These are phyloP conservation scores for Cetradonia linearis DNA, from an alignment of 495 filamentous ascomycete genomes.

Conservation along the genomic window DNA sequence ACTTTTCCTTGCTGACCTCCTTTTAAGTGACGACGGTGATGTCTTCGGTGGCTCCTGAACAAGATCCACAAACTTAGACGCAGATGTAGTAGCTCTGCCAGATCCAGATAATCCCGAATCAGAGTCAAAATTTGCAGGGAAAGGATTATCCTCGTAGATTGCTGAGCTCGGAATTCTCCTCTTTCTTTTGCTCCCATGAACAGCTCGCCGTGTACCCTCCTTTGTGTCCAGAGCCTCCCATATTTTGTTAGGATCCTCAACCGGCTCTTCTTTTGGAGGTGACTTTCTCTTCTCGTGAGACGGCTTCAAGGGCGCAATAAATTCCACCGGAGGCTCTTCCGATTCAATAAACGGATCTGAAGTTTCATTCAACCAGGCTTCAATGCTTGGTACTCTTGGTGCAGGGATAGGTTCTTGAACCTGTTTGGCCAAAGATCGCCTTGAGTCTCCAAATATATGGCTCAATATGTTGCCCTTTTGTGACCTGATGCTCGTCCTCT, in stretches of 20 bases:
- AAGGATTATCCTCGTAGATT: slow-evolving; percentile 25
- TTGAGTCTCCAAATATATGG: slow-evolving; percentile 43
- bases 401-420: slow-evolving; percentile 43
- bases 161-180: slow-evolving; percentile 24
- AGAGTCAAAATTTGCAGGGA: slow-evolving; percentile 21
- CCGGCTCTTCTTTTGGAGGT: slow-evolving; percentile 9
- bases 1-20: slow-evolving; percentile 18
- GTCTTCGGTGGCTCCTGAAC: slow-evolving; percentile 17
- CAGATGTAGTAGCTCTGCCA: slow-evolving; percentile 15
- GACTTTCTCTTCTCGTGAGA: slow-evolving; percentile 21
- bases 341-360: slow-evolving; percentile 61
- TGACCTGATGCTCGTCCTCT: slow-evolving; percentile 25
- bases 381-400: slow-evolving; percentile 49
- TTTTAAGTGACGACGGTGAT: slow-evolving; percentile 18
- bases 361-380: slow-evolving; percentile 66
- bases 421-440: slow-evolving; percentile 46
- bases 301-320: slow-evolving; percentile 33
- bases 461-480: slow-evolving; percentile 41
- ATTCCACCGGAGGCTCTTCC: slow-evolving; percentile 32
- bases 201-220: slow-evolving; percentile 20
- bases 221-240: slow-evolving; percentile 23
- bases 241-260: slow-evolving; percentile 23
- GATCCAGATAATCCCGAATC: slow-evolving; percentile 16
- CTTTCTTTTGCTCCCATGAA: slow-evolving; percentile 24
- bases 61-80: slow-evolving; percentile 24